Evolutionary conservation across 2,329 filamentous ascomycete genomes (phyloP).

Genomic region (Aspergillus sp.): DNA sequence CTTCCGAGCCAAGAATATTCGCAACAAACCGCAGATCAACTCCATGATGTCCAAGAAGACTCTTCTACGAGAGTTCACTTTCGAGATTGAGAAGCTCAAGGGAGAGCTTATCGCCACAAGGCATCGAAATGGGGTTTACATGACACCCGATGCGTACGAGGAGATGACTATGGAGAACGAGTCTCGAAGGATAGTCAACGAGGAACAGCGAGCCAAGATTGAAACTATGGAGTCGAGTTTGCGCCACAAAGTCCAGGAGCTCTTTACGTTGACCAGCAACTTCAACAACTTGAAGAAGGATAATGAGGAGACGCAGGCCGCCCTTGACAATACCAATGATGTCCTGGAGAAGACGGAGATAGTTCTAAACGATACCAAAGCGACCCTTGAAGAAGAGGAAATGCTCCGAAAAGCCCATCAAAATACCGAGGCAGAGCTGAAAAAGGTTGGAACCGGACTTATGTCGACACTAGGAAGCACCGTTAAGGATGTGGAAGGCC

Average conservation of each 20-base stretch:
- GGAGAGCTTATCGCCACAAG: constrained; percentile 87
- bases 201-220: constrained; percentile 87
- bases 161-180: constrained; percentile 89
- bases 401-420: constrained; percentile 76
- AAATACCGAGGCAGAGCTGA: constrained; percentile 71
- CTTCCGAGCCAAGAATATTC: constrained; percentile 96
- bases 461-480: constrained; percentile 71
- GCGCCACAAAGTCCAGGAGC: constrained; percentile 86
- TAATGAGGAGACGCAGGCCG: constrained; percentile 66
- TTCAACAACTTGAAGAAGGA: constrained; percentile 88
- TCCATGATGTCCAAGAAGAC: constrained; percentile 89
- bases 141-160: constrained; percentile 82
- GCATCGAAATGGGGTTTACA: constrained; percentile 89
- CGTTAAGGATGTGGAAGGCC: constrained; percentile 69
- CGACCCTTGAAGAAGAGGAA: constrained; percentile 71
- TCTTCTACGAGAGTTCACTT: constrained; percentile 78
- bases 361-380: constrained; percentile 69
- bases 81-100: constrained; percentile 90
- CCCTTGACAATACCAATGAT: constrained; percentile 71
- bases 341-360: constrained; percentile 83
- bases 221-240: constrained; percentile 87
- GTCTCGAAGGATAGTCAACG: constrained; percentile 79
- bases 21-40: constrained; percentile 95
- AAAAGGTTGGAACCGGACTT: constrained; percentile 65
- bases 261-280: constrained; percentile 76